Evolutionary conservation across 1,139 yeast species (phyloP).

Genomic region (Meyerozyma elateridarum): DNA sequence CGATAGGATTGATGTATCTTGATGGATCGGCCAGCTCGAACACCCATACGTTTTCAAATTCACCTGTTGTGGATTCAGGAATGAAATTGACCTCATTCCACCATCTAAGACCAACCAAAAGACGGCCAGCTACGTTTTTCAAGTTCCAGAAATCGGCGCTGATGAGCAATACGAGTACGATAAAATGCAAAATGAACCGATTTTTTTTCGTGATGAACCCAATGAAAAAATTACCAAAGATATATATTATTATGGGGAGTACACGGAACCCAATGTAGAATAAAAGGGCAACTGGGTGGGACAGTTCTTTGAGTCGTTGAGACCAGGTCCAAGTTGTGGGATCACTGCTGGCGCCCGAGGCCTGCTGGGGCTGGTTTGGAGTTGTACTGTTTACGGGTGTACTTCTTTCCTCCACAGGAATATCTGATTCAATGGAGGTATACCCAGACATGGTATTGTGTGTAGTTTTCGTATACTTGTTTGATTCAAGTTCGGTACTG

Average conservation of each 20-base stretch:
- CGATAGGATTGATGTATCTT: conserved; percentile 84
- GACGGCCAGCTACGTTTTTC: conserved; percentile 85
- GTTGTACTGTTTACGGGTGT: too few species aligned
- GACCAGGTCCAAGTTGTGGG: conserved; percentile 23
- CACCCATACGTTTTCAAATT: conserved; percentile 72
- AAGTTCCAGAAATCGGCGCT: conserved; percentile 94
- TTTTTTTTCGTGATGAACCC: conserved; percentile 38
- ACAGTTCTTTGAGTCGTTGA: conserved; percentile 45
- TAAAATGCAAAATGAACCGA: conserved; percentile 72
- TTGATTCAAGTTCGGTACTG: too few species aligned
- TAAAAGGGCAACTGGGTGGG: conserved; percentile 77
- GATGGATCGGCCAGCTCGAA: conserved; percentile 83
- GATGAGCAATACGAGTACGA: conserved; percentile 64
- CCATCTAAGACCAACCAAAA: conserved; percentile 91
- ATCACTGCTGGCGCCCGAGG: conserved; percentile 7
- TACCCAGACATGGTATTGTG: conserved; percentile 10
- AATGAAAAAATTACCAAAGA: conserved; percentile 65
- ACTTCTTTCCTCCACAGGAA: conserved; percentile 61
- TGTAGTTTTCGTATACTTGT: too few species aligned
- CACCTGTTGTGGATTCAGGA: conserved; percentile 44
- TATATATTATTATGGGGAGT: conserved; percentile 59
- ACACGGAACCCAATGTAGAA: conserved; percentile 61
- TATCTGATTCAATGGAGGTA: conserved; percentile 16
- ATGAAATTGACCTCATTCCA: conserved; percentile 67
- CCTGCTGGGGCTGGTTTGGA: too few species aligned